Conservation (phyloP, 2,329 filamentous ascomycete genomes). For the Penicillium nordicum region DNA sequence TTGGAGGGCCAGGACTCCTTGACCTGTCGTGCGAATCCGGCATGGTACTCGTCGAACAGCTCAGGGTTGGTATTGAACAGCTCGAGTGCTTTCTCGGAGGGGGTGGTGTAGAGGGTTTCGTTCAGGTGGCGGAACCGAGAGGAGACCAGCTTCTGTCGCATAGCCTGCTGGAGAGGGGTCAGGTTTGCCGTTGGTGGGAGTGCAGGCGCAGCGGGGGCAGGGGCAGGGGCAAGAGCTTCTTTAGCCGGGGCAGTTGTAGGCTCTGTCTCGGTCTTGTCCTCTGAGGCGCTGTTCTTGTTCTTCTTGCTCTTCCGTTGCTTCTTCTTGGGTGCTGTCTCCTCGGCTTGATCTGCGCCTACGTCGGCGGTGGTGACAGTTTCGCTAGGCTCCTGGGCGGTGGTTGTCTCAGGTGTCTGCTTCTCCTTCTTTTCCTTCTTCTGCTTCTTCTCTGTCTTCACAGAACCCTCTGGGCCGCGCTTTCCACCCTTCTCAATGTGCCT, state of each 20-base stretch:
- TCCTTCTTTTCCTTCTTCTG: slow-evolving; percentile 29
- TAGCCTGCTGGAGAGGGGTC: slow-evolving; percentile 87
- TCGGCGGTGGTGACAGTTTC: slow-evolving; percentile 6
- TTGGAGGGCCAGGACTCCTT: slow-evolving; percentile 90
- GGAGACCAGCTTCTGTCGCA: slow-evolving; percentile 91
- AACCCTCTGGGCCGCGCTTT: slow-evolving; percentile 34
- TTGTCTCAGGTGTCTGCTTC: slow-evolving; percentile 23
- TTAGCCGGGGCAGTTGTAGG: slow-evolving; percentile 9
- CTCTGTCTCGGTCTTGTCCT: slow-evolving; percentile 22
- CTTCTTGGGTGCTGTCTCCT: slow-evolving; percentile 23
- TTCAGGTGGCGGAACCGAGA: slow-evolving; percentile 97
- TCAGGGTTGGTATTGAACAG: slow-evolving; percentile 83
- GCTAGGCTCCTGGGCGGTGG: slow-evolving; percentile 16
- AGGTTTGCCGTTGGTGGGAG: slow-evolving; percentile 58
- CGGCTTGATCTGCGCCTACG: slow-evolving; percentile 24
- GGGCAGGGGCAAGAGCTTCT: slow-evolving; percentile 7
- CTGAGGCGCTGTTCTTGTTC: slow-evolving; percentile 27
- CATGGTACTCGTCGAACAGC: slow-evolving; percentile 95
- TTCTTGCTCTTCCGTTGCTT: slow-evolving; percentile 34
- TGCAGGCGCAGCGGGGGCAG: slow-evolving; percentile 16
- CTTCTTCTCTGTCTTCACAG: slow-evolving; percentile 27
- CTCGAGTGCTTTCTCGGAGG: slow-evolving; percentile 75
- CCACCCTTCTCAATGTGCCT: slow-evolving; percentile 64
- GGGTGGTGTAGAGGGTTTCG: slow-evolving; percentile 90
- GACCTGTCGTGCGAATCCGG: slow-evolving; percentile 92